These are phyloP conservation scores for Leucocoprinus birnbaumii DNA, from an alignment of 768 basidiomycete genomes.

Conservation along the genomic window DNA sequence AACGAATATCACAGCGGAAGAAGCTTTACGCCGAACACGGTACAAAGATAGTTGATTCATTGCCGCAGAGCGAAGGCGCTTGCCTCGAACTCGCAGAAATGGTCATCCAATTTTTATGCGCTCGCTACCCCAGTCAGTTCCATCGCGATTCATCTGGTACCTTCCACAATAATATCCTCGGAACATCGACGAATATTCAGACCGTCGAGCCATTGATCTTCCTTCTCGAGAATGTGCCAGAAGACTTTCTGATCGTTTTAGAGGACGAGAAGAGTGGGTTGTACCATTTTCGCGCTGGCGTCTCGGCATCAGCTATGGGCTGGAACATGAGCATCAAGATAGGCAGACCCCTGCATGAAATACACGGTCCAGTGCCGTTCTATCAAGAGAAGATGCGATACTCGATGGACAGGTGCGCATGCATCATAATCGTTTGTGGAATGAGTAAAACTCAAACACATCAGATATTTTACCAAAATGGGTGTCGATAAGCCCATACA, in stretches of 20 bases:
- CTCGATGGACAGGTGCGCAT: conserved; percentile 48
- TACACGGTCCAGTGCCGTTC: conserved; percentile 46
- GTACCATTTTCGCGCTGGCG: conserved; percentile 42
- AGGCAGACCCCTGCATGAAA: conserved; percentile 41
- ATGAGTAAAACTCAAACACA: not conserved
- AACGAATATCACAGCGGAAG: conserved; percentile 40
- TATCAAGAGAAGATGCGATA: conserved; percentile 46
- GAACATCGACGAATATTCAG: conserved; percentile 22
- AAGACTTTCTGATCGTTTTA: conserved; percentile 45
- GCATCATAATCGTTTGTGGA: not conserved
- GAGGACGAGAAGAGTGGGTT: conserved; percentile 39
- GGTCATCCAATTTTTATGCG: conserved; percentile 53
- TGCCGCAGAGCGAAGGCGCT: conserved; percentile 47
- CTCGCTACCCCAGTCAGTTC: conserved; percentile 56
- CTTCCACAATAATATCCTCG: conserved; percentile 43
- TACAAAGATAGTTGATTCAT: conserved; percentile 37
- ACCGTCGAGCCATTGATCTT: conserved; percentile 35
- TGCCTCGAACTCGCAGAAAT: conserved; percentile 53
- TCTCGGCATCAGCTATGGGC: conserved; percentile 45
- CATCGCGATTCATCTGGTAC: conserved; percentile 30
- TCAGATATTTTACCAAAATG: conserved; percentile 47
- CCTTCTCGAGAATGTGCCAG: conserved; percentile 49
- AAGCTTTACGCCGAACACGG: conserved; percentile 35
- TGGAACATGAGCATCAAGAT: conserved; percentile 49
- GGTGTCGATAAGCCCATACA: conserved; percentile 47